Base-by-base conservation (phyloP, 2,329 filamentous ascomycete species). In the Tolypocladium album region DNA sequence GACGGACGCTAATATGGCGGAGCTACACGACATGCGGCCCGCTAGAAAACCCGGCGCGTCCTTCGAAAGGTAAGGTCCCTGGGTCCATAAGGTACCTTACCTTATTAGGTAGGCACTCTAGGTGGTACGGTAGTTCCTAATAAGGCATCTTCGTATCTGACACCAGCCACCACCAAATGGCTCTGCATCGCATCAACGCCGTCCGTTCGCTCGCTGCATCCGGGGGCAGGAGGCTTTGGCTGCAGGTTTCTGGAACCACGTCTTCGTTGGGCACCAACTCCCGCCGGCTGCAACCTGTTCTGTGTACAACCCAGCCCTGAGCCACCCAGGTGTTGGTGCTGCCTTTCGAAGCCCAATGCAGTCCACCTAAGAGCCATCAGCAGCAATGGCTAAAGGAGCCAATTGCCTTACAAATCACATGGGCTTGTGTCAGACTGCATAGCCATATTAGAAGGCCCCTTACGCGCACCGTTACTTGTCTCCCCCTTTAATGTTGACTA, bases 221-320 rank as follows among this genome's bases (percentile, higher is more conserved):
- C 50, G 4, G 20, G 17, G 8, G 36, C 11, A 6, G 8, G 6
- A 52, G 5, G 47, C 47, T n/a, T n/a, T 31, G 47, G 24, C 15
- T 24, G 15, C 27, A 31, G 27, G 5, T 31, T 17, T 20, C 31
- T 39, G 43, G 27, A 36, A 55, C 53, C 47, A 20, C 27, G 27
- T 36, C n/a, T 31, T 12, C 27, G 58, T 59, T 43, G 58, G 58
- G 58, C 58, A 59, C 39, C 58, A 59, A 59, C 55, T n/a, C 20
- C 55, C 11, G 38, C 55, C 24, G 31, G 40, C 36, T 24, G n/a
- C n/a, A 8, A 15, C 55, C 39, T 43, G 40, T 36, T 56, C n/a
- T 15, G 31, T 31, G 40, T 34, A 27, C 45, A 15, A 53, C 15
- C 36, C 34, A 34, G 36, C 45, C 31, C n/a, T 7, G 45, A 15